phyloP scores from a whole-genome alignment of 2,329 filamentous ascomycete genomes.

The Zalaria sp. region DNA sequence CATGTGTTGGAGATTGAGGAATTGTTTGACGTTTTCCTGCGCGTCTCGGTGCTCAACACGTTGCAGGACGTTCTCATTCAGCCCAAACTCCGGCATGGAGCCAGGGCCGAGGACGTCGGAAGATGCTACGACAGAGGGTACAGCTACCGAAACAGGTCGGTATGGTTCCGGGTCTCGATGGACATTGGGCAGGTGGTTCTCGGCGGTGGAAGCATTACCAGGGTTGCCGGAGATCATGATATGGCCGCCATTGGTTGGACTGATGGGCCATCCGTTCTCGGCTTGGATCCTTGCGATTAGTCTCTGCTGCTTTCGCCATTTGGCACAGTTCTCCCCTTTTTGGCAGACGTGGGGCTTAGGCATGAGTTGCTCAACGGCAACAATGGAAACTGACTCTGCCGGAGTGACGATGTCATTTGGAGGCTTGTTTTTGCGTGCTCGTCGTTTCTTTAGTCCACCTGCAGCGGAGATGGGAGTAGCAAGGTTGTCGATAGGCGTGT shows the following conservation, averaged over 20 bases:
- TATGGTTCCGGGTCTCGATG: constrained; percentile 23
- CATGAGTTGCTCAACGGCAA: constrained; percentile 79
- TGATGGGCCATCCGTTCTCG: constrained; percentile 48
- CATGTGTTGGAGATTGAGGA: constrained; percentile 70
- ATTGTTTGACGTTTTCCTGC: constrained; percentile 86
- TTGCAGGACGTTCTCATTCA: constrained; percentile 61
- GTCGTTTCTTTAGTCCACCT: constrained; percentile 19
- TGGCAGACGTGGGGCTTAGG: constrained; percentile 73
- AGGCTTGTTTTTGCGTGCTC: constrained; percentile 22
- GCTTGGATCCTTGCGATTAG: constrained; percentile 61
- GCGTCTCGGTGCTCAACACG: constrained; percentile 61
- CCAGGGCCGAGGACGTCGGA: constrained; percentile 76
- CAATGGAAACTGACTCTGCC: constrained; percentile 75
- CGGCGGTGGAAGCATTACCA: constrained; percentile 55
- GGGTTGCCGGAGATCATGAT: constrained; percentile 69
- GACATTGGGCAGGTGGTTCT: constrained; percentile 37
- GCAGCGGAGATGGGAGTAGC: constrained; percentile 19
- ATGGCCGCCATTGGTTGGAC: constrained; percentile 46
- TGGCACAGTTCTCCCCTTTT: constrained; percentile 75
- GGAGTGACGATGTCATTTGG: constrained; percentile 58
- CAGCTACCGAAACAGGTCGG: constrained; percentile 59
- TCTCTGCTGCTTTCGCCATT: constrained; percentile 67
- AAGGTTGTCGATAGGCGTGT: constrained; percentile 12
- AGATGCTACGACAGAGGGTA: constrained; percentile 76
- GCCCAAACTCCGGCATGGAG: constrained; percentile 44